phyloP scores from a whole-genome alignment of 768 basidiomycete species.

The Mycena pura region DNA sequence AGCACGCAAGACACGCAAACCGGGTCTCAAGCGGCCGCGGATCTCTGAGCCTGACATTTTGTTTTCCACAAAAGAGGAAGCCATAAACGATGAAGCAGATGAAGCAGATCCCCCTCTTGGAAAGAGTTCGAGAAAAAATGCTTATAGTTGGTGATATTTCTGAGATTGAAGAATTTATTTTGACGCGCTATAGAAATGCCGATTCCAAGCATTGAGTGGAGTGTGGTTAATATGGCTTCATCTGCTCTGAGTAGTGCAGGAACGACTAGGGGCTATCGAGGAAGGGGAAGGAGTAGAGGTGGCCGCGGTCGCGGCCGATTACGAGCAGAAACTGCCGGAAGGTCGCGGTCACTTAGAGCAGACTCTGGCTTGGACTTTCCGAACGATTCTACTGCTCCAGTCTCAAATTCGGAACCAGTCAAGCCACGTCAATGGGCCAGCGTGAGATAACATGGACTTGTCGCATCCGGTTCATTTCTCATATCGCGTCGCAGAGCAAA shows the following conservation, averaged over 20 bases:
- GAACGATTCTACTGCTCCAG: not conserved
- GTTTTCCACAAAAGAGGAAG: not conserved
- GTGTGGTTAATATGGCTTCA: not conserved
- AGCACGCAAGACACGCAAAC: not conserved
- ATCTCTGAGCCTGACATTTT: not conserved
- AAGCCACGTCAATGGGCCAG: slow-evolving; percentile 39
- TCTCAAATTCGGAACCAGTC: not conserved
- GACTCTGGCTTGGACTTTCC: not conserved
- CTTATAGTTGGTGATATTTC: slow-evolving; percentile 2
- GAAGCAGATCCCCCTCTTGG: not conserved
- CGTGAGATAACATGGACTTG: slow-evolving; percentile 23
- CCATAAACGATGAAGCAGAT: not conserved
- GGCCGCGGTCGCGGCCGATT: not conserved
- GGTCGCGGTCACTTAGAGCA: not conserved
- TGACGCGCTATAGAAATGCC: not conserved
- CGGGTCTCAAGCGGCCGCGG: slow-evolving; percentile 6
- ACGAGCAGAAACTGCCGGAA: not conserved
- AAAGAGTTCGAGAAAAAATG: slow-evolving; percentile 10
- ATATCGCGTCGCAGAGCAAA: slow-evolving; percentile 29
- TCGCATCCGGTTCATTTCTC: not conserved
- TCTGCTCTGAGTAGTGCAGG: not conserved
- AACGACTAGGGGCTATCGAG: slow-evolving; percentile 1
- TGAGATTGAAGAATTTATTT: not conserved
- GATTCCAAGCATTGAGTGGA: slow-evolving; percentile 10
- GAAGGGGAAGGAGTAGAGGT: slow-evolving; percentile 6